Base-by-base conservation (phyloP, 208 protist genomes). In the Crithidia mellificae region DNA sequence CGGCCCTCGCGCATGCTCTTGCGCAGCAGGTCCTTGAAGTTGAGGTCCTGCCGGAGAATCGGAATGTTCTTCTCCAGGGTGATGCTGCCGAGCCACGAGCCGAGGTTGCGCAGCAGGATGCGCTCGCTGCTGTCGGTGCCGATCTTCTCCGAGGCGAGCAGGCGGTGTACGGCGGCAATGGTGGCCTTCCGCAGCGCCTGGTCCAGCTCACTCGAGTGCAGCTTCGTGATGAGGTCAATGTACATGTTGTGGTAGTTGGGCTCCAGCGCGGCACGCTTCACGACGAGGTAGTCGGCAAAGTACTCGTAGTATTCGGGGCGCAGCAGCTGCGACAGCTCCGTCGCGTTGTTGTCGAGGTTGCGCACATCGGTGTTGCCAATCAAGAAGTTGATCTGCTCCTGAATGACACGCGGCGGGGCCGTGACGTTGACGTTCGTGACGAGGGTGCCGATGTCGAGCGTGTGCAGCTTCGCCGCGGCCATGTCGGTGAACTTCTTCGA, bases 61-160 rank as follows among this genome's bases (percentile, higher is more conserved):
- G 98, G 98, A 69, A 98, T 98, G 88, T 99, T 99, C 68, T 93
- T 95, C 47, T 88, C 90, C 12, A 99, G 79, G n/a, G 99, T 99
- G 49, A 98, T 87, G 63, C 93, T 78, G 39, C 99, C 99, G 0
- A 99, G 85, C 98, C 98, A 99, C 41, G 76, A 88, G 44, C 98
- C 98, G 25, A 99, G 88, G 63, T 99, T 99, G 77, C 99, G 98
- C 25, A 99, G 87, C 12, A 99, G 73, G 15, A 87, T 91, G 53
- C 98, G 87, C 77, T 99, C 98, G 25, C 85, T 89, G 3, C 73
- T 71, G 55, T 90, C 88, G 15, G 79, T 87, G 30, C 81, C 85
- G 53, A 99, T 98, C 83, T 97, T 98, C n/a, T 98, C 88, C 2
- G 94, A 98, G 32, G 69, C 68, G 24, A 99, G 80, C 32, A 99